Base-by-base conservation (phyloP, 2,329 filamentous ascomycete genomes). In the Colletotrichum lupini region DNA sequence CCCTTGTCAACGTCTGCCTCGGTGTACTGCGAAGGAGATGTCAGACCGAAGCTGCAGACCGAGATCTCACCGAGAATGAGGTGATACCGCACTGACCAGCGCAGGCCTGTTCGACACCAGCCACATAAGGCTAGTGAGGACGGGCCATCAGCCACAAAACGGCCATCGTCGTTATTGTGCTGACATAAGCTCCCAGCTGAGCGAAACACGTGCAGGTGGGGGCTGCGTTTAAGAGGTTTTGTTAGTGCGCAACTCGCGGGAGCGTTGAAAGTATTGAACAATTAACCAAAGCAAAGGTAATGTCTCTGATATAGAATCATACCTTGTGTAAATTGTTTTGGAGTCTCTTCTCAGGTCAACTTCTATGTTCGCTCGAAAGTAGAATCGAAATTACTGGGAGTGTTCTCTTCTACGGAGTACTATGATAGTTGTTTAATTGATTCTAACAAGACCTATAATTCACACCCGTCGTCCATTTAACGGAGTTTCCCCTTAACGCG, bases 191-290 rank as follows among this genome's bases (percentile, higher is more conserved):
- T 7, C 5, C 14, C 3, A 7, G 5, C 14, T 42, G 14, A 32
- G 0, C 11, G 14, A 42, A 42, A 19, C 59, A 59, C 24, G 42
- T 42, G 22, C 7, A 12, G 4, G 30, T 32, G 22, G 57, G 57
- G 68, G 68, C 57, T 37, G 9, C 26, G 32, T 12, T 19, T 55
- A 59, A 49, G 24, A 37, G 26, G 32, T 14, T 55, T 30, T 72
- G 69, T 68, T 72, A 72, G 69, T 49, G 62, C 19, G 4, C 8
- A n/a, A 67, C 62, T 6, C 9, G 16, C 19, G 9, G 12, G 5
- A 2, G 42, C 8, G 9, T 35, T 8, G 37, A 62, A 35, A 32
- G 6, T 28, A 2, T 7, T 37, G 14, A 22, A 22, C 16, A 14
- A 3, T 19, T 4, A 1, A 22, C 24, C 61, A 37, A 30, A 11